Percentiles rank a stretch among this genome's conserved stretches.
These are phyloP conservation scores for Colletotrichum karsti DNA, from an alignment of 2,329 filamentous ascomycete genomes.

Conservation along the genomic window DNA sequence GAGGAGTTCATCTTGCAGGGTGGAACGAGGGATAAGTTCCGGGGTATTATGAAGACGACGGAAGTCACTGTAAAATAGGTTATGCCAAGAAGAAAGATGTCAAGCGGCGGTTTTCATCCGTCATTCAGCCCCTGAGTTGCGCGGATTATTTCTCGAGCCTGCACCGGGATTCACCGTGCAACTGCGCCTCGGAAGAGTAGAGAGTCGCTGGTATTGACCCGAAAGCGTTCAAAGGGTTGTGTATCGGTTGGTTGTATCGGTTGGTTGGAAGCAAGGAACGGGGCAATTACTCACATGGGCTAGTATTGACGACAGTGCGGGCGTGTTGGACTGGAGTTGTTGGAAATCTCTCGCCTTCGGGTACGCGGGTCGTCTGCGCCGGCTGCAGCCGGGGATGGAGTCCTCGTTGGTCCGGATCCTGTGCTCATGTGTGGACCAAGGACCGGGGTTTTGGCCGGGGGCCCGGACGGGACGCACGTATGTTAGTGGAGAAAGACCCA, in stretches of 20 bases:
- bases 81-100: too few species aligned
- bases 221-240: too few species aligned
- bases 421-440: not conserved
- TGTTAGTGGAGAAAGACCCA: not conserved
- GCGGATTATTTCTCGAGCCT: not conserved
- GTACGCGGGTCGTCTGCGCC: not conserved
- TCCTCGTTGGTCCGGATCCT: not conserved
- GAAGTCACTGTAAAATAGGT: slow-evolving; percentile 1
- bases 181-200: too few species aligned
- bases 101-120: too few species aligned
- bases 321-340: not conserved
- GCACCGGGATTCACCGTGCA: too few species aligned
- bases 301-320: too few species aligned
- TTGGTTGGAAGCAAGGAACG: too few species aligned
- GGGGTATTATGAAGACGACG: not conserved
- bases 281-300: too few species aligned
- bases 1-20: not conserved
- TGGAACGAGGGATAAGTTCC: not conserved
- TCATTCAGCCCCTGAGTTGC: rapidly evolving
- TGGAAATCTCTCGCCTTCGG: not conserved
- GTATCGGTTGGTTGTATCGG: too few species aligned
- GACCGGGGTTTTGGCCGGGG: not conserved
- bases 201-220: too few species aligned
- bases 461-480: not conserved
- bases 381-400: not conserved